Conservation (phyloP, 805 yeast species). For the Nakazawaea pomicola region DNA sequence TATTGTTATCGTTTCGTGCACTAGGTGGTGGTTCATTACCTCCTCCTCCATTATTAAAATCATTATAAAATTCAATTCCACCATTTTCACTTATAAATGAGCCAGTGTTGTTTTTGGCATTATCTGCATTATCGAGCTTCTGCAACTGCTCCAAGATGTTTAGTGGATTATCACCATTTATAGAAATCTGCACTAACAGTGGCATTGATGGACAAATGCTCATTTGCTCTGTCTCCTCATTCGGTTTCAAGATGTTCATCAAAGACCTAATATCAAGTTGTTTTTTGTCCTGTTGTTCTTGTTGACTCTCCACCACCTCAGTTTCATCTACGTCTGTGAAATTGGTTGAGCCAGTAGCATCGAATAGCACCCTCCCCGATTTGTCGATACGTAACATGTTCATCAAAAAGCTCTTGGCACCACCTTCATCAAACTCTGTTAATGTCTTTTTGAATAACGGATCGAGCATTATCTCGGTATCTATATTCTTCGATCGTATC, state of each 20-base stretch:
- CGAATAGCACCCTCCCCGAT: conserved; percentile 45
- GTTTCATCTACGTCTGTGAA: neutral
- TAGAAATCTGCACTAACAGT: conserved; percentile 39
- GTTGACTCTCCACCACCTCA: neutral
- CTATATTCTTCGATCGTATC: conserved; percentile 39
- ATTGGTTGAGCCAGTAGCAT: conserved; percentile 29
- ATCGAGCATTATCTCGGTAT: conserved; percentile 45
- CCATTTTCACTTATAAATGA: no score
- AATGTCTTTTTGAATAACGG: conserved; percentile 54
- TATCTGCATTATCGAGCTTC: conserved; percentile 16
- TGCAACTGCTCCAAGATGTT: conserved; percentile 22
- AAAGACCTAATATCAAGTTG: neutral
- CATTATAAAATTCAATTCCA: conserved; percentile 8
- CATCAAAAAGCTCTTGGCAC: conserved; percentile 47
- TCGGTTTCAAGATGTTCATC: conserved; percentile 12
- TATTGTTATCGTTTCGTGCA: no score
- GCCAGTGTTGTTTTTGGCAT: no score
- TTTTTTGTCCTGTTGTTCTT: conserved; percentile 1
- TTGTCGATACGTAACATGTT: conserved; percentile 44
- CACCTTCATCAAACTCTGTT: conserved; percentile 60
- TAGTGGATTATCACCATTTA: conserved; percentile 23
- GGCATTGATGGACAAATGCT: conserved; percentile 69
- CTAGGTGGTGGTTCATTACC: conserved; percentile 4
- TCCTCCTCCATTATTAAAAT: conserved; percentile 12
- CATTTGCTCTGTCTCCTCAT: conserved; percentile 23